Evolutionary conservation across 768 basidiomycete species (phyloP).

Genomic region (Dioszegia aurantiaca): DNA sequence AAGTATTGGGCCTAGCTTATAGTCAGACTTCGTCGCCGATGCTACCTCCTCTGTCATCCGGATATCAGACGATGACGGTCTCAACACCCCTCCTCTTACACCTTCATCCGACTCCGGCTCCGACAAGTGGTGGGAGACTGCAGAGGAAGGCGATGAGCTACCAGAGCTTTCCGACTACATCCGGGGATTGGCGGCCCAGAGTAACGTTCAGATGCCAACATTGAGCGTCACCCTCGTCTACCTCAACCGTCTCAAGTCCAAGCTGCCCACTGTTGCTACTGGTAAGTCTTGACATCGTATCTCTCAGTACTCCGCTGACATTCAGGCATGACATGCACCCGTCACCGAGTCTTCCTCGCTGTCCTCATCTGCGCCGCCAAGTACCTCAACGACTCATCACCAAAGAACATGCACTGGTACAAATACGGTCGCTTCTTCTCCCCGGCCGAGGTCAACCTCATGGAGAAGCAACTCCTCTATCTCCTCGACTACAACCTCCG

Average conservation of each 20-base stretch:
- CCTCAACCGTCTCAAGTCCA: constrained; percentile 77
- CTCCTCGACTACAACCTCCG: constrained; percentile 86
- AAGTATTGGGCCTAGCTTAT: neutral
- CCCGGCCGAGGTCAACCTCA: constrained; percentile 68
- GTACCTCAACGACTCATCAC: constrained; percentile 85
- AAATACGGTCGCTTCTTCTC: constrained; percentile 71
- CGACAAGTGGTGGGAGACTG: constrained; percentile 51
- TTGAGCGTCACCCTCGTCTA: constrained; percentile 87
- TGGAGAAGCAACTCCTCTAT: constrained; percentile 94
- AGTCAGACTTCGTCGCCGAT: constrained; percentile 65
- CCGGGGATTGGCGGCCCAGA: constrained; percentile 68
- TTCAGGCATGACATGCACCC: constrained; percentile 77
- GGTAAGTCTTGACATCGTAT: constrained; percentile 58
- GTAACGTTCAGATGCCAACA: constrained; percentile 86
- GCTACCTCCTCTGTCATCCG: constrained; percentile 68
- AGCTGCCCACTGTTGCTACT: constrained; percentile 77
- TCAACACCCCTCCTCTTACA: constrained; percentile 67
- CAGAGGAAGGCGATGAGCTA: constrained; percentile 50
- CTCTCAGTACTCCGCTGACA: constrained; percentile 10
- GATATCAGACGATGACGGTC: constrained; percentile 46
- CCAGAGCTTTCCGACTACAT: constrained; percentile 83
- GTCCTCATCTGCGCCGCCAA: constrained; percentile 93
- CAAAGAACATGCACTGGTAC: constrained; percentile 91
- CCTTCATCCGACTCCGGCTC: constrained; percentile 51
- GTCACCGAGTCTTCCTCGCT: constrained; percentile 93